These are phyloP conservation scores for Solanum bukasovii DNA, from an alignment of 257 asterid species.

Conservation along the genomic window DNA sequence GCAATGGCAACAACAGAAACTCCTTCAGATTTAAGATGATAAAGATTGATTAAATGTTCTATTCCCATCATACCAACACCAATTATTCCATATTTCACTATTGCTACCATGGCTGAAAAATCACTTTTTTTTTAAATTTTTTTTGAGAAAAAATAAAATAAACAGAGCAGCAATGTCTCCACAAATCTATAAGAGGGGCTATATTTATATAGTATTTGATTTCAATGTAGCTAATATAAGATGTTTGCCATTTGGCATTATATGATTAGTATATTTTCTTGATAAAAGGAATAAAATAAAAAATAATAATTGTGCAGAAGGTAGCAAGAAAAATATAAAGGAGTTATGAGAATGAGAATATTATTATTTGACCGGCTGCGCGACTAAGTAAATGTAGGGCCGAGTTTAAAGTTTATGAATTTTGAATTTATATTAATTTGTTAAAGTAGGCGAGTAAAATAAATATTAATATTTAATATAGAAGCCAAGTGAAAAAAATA, in stretches of 20 bases:
- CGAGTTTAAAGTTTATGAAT: no score
- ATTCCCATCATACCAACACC: conserved; percentile 99
- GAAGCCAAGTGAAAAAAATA: background rate
- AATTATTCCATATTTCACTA: conserved; percentile 64
- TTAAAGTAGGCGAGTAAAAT: rapidly evolving
- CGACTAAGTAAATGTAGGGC: background rate
- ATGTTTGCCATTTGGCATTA: background rate
- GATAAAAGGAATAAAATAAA: background rate
- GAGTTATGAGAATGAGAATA: background rate
- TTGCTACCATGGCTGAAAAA: background rate
- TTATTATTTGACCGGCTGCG: background rate
- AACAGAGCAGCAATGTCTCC: background rate
- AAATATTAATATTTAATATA: no score
- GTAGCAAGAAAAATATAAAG: background rate
- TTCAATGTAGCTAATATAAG: background rate
- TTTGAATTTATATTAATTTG: no score
- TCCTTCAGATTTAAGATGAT: conserved; percentile 52
- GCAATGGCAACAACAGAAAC: conserved; percentile 76
- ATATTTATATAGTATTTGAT: background rate
- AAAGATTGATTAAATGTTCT: conserved; percentile 77
- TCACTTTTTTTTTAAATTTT: background rate
- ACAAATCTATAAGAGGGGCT: background rate
- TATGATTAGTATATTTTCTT: background rate
- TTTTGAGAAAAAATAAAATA: background rate
- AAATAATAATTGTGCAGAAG: background rate